These are phyloP conservation scores for Dothidotthia symphoricarpi DNA, from an alignment of 2,329 filamentous ascomycete genomes.

Conservation along the genomic window DNA sequence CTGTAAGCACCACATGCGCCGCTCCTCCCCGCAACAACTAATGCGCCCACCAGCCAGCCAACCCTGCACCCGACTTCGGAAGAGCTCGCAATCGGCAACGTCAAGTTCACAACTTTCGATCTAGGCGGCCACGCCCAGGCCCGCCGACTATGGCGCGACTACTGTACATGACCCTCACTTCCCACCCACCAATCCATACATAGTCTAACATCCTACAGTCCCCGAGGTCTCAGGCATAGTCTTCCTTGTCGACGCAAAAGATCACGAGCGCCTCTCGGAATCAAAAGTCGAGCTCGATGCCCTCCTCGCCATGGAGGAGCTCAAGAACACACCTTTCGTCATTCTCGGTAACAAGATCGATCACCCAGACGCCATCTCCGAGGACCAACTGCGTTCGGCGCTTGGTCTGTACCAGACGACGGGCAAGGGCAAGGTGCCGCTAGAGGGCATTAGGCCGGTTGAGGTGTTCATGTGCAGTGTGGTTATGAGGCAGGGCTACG, in stretches of 20 bases:
- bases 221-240: conserved; percentile 68
- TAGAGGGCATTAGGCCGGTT: conserved; percentile 55
- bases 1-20: conserved; percentile 57
- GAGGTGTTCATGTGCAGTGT: conserved; percentile 98
- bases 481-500: conserved; percentile 82
- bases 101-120: conserved; percentile 94
- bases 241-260: conserved; percentile 96
- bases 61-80: conserved; percentile 62
- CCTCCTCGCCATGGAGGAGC: conserved; percentile 93
- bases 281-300: conserved; percentile 95
- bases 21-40: conserved; percentile 1
- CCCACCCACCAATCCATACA: neutral
- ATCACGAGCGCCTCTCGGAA: conserved; percentile 90
- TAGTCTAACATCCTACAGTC: conserved; percentile 21
- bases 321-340: conserved; percentile 91
- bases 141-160: conserved; percentile 43
- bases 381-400: conserved; percentile 91
- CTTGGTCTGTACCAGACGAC: conserved; percentile 79
- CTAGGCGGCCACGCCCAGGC: conserved; percentile 45
- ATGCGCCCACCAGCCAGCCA: conserved; percentile 19
- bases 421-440: conserved; percentile 40
- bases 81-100: conserved; percentile 50
- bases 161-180: conserved; percentile 24
- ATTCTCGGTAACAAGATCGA: conserved; percentile 99
- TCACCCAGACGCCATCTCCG: conserved; percentile 89